Evolutionary conservation across 768 basidiomycete genomes (phyloP).

Genomic region (Tricholoma terreum): DNA sequence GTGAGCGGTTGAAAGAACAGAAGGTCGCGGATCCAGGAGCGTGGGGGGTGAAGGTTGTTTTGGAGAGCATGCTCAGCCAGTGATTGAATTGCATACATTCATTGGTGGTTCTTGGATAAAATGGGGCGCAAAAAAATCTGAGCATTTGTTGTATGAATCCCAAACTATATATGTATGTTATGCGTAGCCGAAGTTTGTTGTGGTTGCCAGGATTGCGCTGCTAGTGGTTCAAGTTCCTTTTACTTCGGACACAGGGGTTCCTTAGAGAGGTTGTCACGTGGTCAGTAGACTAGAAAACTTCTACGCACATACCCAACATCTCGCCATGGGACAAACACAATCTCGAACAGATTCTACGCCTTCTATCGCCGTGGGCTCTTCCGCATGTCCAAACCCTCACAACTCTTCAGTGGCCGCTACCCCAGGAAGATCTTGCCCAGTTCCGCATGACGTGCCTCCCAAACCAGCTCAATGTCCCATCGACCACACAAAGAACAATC

Average conservation of each 20-base stretch:
- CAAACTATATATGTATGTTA: too few species aligned
- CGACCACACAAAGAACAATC: conserved; percentile 58
- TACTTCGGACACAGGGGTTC: too few species aligned
- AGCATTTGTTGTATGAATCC: too few species aligned
- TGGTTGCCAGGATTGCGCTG: too few species aligned
- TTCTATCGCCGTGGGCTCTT: conserved; percentile 16
- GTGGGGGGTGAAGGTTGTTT: conserved; percentile 79
- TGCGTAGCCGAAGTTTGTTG: too few species aligned
- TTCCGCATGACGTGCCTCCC: conserved; percentile 35
- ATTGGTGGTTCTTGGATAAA: too few species aligned
- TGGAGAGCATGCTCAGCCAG: conserved; percentile 46
- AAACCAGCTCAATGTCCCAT: conserved; percentile 59
- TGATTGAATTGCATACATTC: background rate
- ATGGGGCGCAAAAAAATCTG: too few species aligned
- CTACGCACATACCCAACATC: background rate
- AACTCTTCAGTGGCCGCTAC: conserved; percentile 20
- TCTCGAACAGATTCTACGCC: conserved; percentile 29
- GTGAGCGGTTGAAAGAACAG: conserved; percentile 57
- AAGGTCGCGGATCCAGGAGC: conserved; percentile 84
- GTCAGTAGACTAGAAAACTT: too few species aligned
- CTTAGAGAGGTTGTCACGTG: too few species aligned
- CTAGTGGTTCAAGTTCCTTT: too few species aligned
- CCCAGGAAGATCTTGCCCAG: conserved; percentile 36
- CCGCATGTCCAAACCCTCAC: conserved; percentile 42
- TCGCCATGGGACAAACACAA: conserved; percentile 43